A percentile compares a stretch with the other conserved stretches of the same genome.
Evolutionary conservation across 1,284 basidiomycete genomes (phyloP).

Genomic region (Pseudomicrostroma phylloplanum): DNA sequence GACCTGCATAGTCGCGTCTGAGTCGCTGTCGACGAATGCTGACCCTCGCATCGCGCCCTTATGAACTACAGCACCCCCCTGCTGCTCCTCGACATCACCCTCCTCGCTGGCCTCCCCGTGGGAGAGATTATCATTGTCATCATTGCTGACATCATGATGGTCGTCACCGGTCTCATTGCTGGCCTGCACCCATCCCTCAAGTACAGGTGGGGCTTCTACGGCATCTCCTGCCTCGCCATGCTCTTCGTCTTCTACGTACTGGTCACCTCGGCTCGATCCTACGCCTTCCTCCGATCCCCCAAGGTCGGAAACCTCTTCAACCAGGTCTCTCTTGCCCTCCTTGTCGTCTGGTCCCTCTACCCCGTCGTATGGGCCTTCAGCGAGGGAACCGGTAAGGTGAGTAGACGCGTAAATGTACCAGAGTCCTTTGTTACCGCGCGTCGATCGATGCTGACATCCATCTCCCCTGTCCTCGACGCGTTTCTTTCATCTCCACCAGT

Average conservation of each 20-base stretch:
- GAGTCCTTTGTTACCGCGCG: neutral
- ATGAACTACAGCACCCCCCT: conserved; percentile 15
- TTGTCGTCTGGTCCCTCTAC: conserved; percentile 36
- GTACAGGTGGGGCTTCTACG: conserved; percentile 38
- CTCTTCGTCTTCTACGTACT: conserved; percentile 28
- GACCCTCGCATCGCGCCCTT: neutral
- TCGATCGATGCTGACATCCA: neutral
- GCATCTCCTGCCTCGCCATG: conserved; percentile 30
- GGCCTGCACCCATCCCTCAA: conserved; percentile 34
- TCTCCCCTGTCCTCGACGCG: neutral
- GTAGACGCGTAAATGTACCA: conserved; percentile 9
- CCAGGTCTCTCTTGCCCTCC: conserved; percentile 33
- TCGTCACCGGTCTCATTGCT: conserved; percentile 33
- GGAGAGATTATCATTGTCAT: conserved; percentile 36
- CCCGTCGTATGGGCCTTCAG: conserved; percentile 30
- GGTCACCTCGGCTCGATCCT: conserved; percentile 29
- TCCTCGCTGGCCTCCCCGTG: conserved; percentile 35
- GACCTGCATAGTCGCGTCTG: neutral
- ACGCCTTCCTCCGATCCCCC: conserved; percentile 33
- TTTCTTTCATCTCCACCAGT: neutral
- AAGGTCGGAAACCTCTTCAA: conserved; percentile 41
- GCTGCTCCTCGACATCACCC: conserved; percentile 35
- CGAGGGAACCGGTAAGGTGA: conserved; percentile 28
- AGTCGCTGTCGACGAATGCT: neutral
- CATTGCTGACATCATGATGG: conserved; percentile 35